A percentile compares a stretch with the other conserved stretches of the same genome.
phyloP scores from a whole-genome alignment of 2,329 filamentous ascomycete species.

The Endocalyx cinctus region DNA sequence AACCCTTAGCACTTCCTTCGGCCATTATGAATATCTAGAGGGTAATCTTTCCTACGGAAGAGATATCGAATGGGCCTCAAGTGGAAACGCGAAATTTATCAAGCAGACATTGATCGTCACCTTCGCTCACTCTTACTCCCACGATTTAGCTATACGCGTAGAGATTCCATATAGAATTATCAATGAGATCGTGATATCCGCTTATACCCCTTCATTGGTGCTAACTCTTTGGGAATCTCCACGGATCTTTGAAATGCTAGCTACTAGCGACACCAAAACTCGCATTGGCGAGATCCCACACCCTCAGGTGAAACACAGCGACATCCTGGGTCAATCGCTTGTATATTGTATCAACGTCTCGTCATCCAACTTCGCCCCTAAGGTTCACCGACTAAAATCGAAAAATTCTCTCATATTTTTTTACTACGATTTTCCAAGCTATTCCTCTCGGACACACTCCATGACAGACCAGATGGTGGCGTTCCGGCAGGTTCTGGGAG shows the following conservation, averaged over 20 bases:
- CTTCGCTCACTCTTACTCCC: slow-evolving; percentile 18
- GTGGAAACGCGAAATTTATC: slow-evolving; percentile 36
- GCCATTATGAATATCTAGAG: slow-evolving; percentile 40
- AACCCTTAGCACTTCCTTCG: slow-evolving; percentile 34
- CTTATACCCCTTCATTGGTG: slow-evolving; percentile 33
- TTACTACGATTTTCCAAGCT: slow-evolving; percentile 18
- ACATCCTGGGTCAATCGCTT: slow-evolving; percentile 36
- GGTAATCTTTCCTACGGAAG: slow-evolving; percentile 37
- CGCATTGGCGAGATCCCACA: slow-evolving; percentile 27
- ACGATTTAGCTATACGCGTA: slow-evolving; percentile 1
- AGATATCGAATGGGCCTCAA: slow-evolving; percentile 36
- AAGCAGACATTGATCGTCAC: slow-evolving; percentile 37
- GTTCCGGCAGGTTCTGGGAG: slow-evolving; percentile 29
- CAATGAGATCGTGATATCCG: slow-evolving; percentile 23
- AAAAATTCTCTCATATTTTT: slow-evolving; percentile 23
- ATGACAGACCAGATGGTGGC: slow-evolving; percentile 19
- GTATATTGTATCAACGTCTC: slow-evolving; percentile 37
- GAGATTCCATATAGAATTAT: background rate
- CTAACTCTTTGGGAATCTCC: slow-evolving; percentile 50
- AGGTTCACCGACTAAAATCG: slow-evolving; percentile 20
- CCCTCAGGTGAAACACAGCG: slow-evolving; percentile 21
- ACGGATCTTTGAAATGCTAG: slow-evolving; percentile 35
- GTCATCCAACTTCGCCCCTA: slow-evolving; percentile 21
- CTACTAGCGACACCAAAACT: slow-evolving; percentile 15
- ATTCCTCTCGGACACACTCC: too few species aligned